Base-by-base conservation (phyloP, 352 stramenopile genomes). In the Pythium brachiatum region DNA sequence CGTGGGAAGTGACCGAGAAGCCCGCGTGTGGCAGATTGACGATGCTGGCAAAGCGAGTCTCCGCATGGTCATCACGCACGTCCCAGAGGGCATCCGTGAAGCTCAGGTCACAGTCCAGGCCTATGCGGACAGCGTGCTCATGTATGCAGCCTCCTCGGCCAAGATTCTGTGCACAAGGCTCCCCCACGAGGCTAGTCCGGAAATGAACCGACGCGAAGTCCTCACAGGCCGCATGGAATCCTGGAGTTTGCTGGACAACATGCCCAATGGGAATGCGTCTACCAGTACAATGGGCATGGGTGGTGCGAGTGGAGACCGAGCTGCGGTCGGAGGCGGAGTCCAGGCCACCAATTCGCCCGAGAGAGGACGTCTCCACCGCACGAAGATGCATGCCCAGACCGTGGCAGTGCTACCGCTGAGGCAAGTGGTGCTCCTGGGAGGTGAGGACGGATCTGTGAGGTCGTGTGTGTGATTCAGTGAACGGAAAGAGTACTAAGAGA, bases 391-490 rank as follows among this genome's bases (percentile, higher is more conserved):
- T 0, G 59, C 60, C 2, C 73, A 85, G 29, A 75, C 69, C 21
- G 23, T 90, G 6, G 74, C 70, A 0, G 62, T 89, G 48, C 56
- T 92, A 18, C 79, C 83, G 0, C 46, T 92, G 23, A 71, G 83
- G 3, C 83, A 89, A 55, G 58, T 90, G 20, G 29, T 90, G 21
- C 39, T 92, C 41, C 25, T 92, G 3, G 81, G 83, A 16, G 67
- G 74, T 1, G 83, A 92, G 2, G 83, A 92, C 53, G 83, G 83
- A 25, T 82, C 75, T 23, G 64, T 92, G 39, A 77, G 80, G 53
- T 52, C 57, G 12, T 65, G 50, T 18, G 61, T 73, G n/a, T 73
- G 38, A 63, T 32, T 8, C 46, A 32, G 15, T 32, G 46, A 16
- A 53, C 20, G 21, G 15, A 16, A 34, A 21, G 4, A 26, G 23